Percentiles rank a stretch among this genome's conserved stretches.
phyloP scores from a whole-genome alignment of 2,329 filamentous ascomycete species.

The Phialocephala subalpina region DNA sequence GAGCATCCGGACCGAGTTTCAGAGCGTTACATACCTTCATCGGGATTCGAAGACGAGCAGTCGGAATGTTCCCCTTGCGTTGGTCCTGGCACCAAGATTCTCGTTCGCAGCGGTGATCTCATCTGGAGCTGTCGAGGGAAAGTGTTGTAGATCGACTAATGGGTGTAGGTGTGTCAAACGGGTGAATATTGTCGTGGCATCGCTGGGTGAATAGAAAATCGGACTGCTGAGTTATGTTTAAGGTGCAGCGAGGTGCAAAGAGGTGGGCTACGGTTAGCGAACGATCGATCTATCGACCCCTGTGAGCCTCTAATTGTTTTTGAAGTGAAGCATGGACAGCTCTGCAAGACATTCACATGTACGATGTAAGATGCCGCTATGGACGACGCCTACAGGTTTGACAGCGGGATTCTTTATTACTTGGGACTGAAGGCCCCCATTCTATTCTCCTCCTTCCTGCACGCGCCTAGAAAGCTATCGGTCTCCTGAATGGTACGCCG shows the following conservation, averaged over 20 bases:
- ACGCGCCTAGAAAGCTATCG: neutral
- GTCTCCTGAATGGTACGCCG: constrained; percentile 1
- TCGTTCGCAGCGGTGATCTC: constrained; percentile 40
- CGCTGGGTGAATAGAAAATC: constrained; percentile 15
- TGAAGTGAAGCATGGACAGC: neutral
- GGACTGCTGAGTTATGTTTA: constrained; percentile 6
- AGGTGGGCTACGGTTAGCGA: constrained; percentile 5
- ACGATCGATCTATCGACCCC: constrained; percentile 4
- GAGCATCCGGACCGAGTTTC: constrained; percentile 7
- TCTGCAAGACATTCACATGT: neutral
- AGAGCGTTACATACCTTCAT: constrained; percentile 44
- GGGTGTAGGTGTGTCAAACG: constrained; percentile 22
- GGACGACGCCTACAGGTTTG: neutral
- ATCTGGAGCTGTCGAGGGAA: constrained; percentile 38
- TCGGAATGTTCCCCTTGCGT: constrained; percentile 41
- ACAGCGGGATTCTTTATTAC: neutral
- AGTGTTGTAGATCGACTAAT: constrained; percentile 20
- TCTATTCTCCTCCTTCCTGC: neutral
- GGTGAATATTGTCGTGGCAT: constrained; percentile 31
- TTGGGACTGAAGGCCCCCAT: constrained; percentile 1
- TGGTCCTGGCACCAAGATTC: constrained; percentile 40
- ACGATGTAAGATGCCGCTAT: neutral
- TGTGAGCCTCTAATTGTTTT: constrained; percentile 5
- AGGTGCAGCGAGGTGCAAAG: neutral
- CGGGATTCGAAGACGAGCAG: constrained; percentile 30